Evolutionary conservation across 768 basidiomycete species (phyloP).

Genomic region (Russula ochroleuca): DNA sequence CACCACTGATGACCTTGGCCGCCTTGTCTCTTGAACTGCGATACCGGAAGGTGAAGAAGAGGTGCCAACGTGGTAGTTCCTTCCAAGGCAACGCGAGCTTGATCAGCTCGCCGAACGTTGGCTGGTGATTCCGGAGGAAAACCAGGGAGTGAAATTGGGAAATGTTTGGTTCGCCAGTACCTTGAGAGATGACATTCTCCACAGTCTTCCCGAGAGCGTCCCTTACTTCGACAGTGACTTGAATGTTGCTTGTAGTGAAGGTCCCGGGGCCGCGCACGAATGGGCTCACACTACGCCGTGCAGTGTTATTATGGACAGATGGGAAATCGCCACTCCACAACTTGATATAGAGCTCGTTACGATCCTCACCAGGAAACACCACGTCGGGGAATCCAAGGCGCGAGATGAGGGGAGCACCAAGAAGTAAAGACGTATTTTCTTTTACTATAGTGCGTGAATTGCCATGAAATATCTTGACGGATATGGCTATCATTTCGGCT

Average conservation of each 20-base stretch:
- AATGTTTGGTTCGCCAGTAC: constrained; percentile 78
- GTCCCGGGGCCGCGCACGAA: constrained; percentile 58
- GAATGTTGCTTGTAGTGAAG: constrained; percentile 61
- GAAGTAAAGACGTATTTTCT: constrained; percentile 80
- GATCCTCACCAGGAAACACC: constrained; percentile 85
- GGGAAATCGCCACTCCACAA: constrained; percentile 91
- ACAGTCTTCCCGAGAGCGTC: constrained; percentile 64
- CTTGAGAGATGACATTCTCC: constrained; percentile 71
- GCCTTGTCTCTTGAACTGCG: constrained; percentile 51
- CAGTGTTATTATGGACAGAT: constrained; percentile 45
- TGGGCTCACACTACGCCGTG: constrained; percentile 53
- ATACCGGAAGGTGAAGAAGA: constrained; percentile 92
- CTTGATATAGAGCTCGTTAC: constrained; percentile 95
- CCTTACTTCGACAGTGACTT: constrained; percentile 87
- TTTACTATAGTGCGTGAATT: constrained; percentile 65
- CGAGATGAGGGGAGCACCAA: constrained; percentile 74
- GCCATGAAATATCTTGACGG: constrained; percentile 85
- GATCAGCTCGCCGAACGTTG: constrained; percentile 90
- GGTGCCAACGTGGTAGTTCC: constrained; percentile 72
- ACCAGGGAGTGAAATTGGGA: constrained; percentile 87
- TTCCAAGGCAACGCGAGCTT: constrained; percentile 74
- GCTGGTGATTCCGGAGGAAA: constrained; percentile 80
- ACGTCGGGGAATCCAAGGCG: constrained; percentile 95
- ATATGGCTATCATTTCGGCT: constrained; percentile 82
- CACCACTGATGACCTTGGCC: constrained; percentile 34